Conservation (phyloP, 192 early-diverging fungal genomes). For the Coemansia sp. region DNA sequence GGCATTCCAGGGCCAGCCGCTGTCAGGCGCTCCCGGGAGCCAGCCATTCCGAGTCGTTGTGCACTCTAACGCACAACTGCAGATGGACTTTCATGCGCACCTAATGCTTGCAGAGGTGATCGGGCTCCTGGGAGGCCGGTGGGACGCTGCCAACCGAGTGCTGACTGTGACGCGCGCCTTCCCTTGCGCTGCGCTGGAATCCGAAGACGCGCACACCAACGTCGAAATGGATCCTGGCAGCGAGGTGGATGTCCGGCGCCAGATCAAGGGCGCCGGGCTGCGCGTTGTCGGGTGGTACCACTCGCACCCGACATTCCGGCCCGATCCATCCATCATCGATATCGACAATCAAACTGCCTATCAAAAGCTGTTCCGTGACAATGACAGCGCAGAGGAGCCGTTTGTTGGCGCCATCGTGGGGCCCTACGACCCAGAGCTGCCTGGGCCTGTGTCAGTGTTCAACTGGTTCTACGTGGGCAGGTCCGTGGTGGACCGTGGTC, state of each 20-base stretch:
- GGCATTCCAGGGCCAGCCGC: conserved; percentile 68
- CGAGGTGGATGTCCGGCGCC: conserved; percentile 68
- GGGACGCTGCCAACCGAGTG: conserved; percentile 55
- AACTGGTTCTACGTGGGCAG: conserved; percentile 84
- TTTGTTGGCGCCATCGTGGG: conserved; percentile 92
- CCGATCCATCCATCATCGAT: conserved; percentile 86
- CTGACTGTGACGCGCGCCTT: conserved; percentile 65
- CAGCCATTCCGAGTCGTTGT: conserved; percentile 80
- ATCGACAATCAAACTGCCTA: conserved; percentile 86
- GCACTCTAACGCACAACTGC: conserved; percentile 70
- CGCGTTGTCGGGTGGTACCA: conserved; percentile 94
- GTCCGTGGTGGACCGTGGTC: conserved; percentile 55
- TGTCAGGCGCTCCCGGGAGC: conserved; percentile 57
- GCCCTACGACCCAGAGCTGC: conserved; percentile 78
- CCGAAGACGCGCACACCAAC: conserved; percentile 69
- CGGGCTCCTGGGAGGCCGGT: conserved; percentile 81
- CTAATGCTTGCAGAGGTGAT: conserved; percentile 85
- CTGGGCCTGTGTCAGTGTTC: conserved; percentile 70
- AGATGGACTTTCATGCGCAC: conserved; percentile 95
- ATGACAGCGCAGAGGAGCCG: conserved; percentile 55
- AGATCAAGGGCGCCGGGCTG: conserved; percentile 70
- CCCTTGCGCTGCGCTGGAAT: conserved; percentile 73
- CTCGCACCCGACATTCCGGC: conserved; percentile 85
- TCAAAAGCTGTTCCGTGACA: conserved; percentile 73
- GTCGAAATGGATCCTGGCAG: conserved; percentile 88